Evolutionary conservation across 176 grass and related monocot species (phyloP).

Genomic region (Elaeis guineensis): DNA sequence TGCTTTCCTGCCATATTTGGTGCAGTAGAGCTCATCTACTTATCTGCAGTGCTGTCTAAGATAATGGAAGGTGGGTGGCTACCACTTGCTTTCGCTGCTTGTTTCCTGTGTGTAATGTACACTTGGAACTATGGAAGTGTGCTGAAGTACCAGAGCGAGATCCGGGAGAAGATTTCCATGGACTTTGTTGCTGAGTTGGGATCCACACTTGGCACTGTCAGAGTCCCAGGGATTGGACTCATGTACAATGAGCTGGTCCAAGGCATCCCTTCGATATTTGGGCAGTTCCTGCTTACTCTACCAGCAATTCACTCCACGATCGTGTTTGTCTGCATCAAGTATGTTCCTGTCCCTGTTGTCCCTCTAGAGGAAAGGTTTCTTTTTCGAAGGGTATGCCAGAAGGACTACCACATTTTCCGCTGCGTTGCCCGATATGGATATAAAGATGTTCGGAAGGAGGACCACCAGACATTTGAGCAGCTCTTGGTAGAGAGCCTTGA

Average conservation of each 20-base stretch:
- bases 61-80: slow-evolving; percentile 88
- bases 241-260: slow-evolving; percentile 97
- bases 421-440: slow-evolving; percentile 90
- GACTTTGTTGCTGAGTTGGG: slow-evolving; percentile 72
- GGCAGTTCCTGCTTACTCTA: slow-evolving; percentile 67
- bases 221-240: slow-evolving; percentile 89
- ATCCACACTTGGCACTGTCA: slow-evolving; percentile 69
- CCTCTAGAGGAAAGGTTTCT: slow-evolving; percentile 83
- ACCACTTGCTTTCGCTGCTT: slow-evolving; percentile 66
- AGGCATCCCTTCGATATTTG: slow-evolving; percentile 85
- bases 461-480: slow-evolving; percentile 68
- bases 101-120: slow-evolving; percentile 90
- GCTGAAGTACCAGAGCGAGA: slow-evolving; percentile 92
- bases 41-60: slow-evolving; percentile 83
- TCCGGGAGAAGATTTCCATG: slow-evolving; percentile 85
- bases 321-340: slow-evolving; percentile 94
- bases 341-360: slow-evolving; percentile 71
- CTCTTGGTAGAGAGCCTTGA: slow-evolving; percentile 74
- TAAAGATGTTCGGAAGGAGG: slow-evolving; percentile 89
- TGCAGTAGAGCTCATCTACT: slow-evolving; percentile 62
- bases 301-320: slow-evolving; percentile 85
- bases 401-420: slow-evolving; percentile 91
- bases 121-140: slow-evolving; percentile 97
- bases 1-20: slow-evolving; percentile 79
- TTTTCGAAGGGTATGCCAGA: slow-evolving; percentile 74